Conservation (phyloP, 495 filamentous ascomycete species). For the Hamigera avellanea region DNA sequence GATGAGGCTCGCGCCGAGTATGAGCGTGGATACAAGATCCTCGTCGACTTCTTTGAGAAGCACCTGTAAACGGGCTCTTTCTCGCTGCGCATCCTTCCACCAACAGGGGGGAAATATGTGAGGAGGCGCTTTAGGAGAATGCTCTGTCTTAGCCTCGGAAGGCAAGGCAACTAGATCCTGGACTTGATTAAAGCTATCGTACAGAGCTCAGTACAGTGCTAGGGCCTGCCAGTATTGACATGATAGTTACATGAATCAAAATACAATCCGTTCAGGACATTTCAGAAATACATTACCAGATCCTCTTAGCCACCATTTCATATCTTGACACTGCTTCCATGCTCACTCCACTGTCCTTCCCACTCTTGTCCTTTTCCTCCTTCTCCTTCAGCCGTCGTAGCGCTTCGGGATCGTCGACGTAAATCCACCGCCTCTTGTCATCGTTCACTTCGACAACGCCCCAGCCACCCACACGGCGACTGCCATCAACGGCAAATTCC, state of each 20-base stretch:
- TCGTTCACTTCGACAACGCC: slow-evolving; percentile 81
- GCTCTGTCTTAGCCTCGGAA: too few relatives aligned
- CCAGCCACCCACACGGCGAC: slow-evolving; percentile 66
- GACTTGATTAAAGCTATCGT: too few relatives aligned
- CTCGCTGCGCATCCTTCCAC: too few relatives aligned
- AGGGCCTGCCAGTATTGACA: too few relatives aligned
- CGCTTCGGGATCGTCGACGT: slow-evolving; percentile 70
- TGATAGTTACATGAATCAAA: too few relatives aligned
- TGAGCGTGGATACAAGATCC: not conserved
- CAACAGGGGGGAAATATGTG: too few relatives aligned
- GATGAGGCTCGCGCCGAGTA: not conserved
- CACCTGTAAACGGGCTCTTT: not conserved
- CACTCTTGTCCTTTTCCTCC: slow-evolving; percentile 50
- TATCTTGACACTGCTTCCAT: slow-evolving; percentile 69
- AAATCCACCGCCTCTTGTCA: slow-evolving; percentile 76
- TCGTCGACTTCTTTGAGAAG: not conserved
- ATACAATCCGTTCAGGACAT: too few relatives aligned
- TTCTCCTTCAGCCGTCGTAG: slow-evolving; percentile 55
- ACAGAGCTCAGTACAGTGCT: too few relatives aligned
- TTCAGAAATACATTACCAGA: slow-evolving; percentile 53
- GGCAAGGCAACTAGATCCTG: too few relatives aligned
- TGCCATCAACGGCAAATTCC: slow-evolving; percentile 53
- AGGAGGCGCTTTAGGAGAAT: too few relatives aligned
- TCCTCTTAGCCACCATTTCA: slow-evolving; percentile 88
- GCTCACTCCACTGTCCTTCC: slow-evolving; percentile 40